Percentiles rank a stretch among this genome's conserved stretches.
These are phyloP conservation scores for Lachancea cidri DNA, from an alignment of 805 yeast genomes.

Conservation along the genomic window DNA sequence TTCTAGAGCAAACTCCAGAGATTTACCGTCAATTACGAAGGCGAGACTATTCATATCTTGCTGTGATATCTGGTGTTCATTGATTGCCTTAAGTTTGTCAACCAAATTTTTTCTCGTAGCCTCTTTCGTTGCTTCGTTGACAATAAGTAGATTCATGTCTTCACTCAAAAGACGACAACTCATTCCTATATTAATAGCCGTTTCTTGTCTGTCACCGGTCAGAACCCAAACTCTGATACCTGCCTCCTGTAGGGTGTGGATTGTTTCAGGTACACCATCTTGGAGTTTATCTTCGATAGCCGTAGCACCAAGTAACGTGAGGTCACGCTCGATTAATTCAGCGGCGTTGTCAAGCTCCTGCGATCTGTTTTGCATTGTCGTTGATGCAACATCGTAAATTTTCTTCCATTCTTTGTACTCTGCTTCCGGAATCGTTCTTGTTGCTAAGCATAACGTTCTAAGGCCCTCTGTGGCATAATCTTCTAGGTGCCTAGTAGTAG, in stretches of 20 bases:
- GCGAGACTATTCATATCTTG: constrained; percentile 79
- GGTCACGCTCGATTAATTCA: constrained; percentile 73
- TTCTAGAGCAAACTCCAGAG: constrained; percentile 81
- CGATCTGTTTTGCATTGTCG: constrained; percentile 69
- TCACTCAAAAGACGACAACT: constrained; percentile 90
- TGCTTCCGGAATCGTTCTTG: constrained; percentile 68
- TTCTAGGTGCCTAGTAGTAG: constrained; percentile 83
- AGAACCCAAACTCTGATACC: constrained; percentile 97
- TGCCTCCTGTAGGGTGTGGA: constrained; percentile 90
- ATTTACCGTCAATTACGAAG: constrained; percentile 88
- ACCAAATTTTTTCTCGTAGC: constrained; percentile 69
- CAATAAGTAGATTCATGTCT: constrained; percentile 88
- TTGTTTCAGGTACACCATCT: constrained; percentile 98
- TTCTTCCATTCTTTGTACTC: constrained; percentile 72
- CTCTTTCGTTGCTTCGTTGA: constrained; percentile 78
- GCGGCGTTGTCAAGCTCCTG: constrained; percentile 83
- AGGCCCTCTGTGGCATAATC: constrained; percentile 96
- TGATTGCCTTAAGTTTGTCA: constrained; percentile 71
- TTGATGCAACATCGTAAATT: constrained; percentile 71
- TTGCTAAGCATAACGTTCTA: constrained; percentile 89
- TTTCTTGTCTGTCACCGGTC: constrained; percentile 98
- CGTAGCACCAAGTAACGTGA: constrained; percentile 88
- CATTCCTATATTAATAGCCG: constrained; percentile 98
- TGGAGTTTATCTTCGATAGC: constrained; percentile 97
- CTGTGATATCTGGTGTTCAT: constrained; percentile 56